Percentiles rank a stretch among this genome's conserved stretches.
Conservation (phyloP, 1,284 basidiomycete genomes). For the Clitocybe nebularis region DNA sequence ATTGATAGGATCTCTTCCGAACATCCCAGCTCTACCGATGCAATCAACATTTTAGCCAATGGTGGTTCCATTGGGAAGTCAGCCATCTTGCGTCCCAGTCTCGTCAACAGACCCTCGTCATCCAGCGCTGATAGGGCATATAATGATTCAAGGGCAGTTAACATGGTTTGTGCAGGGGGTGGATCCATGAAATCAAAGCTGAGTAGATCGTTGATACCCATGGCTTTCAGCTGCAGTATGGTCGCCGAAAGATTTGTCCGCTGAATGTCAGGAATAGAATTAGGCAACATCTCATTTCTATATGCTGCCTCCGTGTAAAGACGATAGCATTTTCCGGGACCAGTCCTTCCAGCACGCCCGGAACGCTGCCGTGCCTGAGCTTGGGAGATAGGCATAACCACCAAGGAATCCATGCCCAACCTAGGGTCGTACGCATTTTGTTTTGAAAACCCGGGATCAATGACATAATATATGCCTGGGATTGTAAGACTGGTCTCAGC, state of each 20-base stretch:
- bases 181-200: conserved; percentile 99
- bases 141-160: conserved; percentile 90
- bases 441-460: conserved; percentile 98
- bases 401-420: conserved; percentile 97
- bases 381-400: conserved; percentile 99
- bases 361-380: conserved; percentile 95
- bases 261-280: conserved; percentile 96
- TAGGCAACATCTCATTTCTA: conserved; percentile 98
- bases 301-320: conserved; percentile 97
- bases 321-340: conserved; percentile 97
- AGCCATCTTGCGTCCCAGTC: conserved; percentile 97
- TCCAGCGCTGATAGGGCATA: conserved; percentile 96
- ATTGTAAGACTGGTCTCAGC: conserved; percentile 99
- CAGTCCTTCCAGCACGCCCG: conserved; percentile 95
- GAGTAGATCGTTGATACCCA: conserved; percentile 98
- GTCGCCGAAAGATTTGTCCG: conserved; percentile 91
- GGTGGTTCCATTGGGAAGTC: conserved; percentile 98
- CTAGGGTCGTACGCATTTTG: conserved; percentile 98
- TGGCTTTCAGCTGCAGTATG: conserved; percentile 94
- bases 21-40: conserved; percentile 95
- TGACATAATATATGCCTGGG: conserved; percentile 97
- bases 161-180: conserved; percentile 92
- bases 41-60: conserved; percentile 96
- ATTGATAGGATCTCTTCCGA: conserved; percentile 97
- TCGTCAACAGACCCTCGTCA: conserved; percentile 93